A percentile compares a stretch with the other conserved stretches of the same genome.
Conservation (phyloP, 2,329 filamentous ascomycete species). For the Tetracladium maxilliforme region DNA sequence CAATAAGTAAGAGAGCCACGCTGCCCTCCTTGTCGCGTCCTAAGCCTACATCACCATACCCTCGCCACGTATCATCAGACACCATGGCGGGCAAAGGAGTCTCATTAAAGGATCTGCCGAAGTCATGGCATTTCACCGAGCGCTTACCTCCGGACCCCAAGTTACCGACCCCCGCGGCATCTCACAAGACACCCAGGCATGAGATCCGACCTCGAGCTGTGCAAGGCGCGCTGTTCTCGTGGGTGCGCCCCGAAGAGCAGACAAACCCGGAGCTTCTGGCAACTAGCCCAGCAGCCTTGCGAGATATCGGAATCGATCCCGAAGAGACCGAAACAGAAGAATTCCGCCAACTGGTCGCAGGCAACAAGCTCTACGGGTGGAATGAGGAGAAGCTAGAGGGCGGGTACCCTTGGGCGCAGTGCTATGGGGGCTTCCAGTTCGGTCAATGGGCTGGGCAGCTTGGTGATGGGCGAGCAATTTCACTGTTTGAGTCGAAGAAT, state of each 20-base stretch:
- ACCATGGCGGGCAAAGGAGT: slow-evolving; percentile 8
- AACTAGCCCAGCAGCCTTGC: slow-evolving; percentile 64
- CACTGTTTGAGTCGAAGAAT: slow-evolving; percentile 80
- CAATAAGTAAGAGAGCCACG: no score
- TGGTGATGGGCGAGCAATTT: slow-evolving; percentile 88
- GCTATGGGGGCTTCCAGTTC: slow-evolving; percentile 74
- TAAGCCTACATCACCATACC: slow-evolving; percentile 6
- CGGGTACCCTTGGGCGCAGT: slow-evolving; percentile 95
- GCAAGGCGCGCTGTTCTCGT: slow-evolving; percentile 75
- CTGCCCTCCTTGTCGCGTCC: no score
- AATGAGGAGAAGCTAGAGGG: slow-evolving; percentile 49
- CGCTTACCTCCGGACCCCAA: slow-evolving; percentile 59
- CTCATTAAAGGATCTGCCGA: slow-evolving; percentile 39
- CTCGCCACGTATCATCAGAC: slow-evolving; percentile 4
- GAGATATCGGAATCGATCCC: slow-evolving; percentile 61
- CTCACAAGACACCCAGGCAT: slow-evolving; percentile 66
- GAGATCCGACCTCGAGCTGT: slow-evolving; percentile 71
- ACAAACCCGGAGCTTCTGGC: slow-evolving; percentile 65
- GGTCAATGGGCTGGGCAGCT: slow-evolving; percentile 93
- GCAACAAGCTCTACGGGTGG: slow-evolving; percentile 72
- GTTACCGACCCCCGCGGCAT: slow-evolving; percentile 68
- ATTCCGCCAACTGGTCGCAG: slow-evolving; percentile 65
- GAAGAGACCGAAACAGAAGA: slow-evolving; percentile 56
- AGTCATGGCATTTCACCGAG: slow-evolving; percentile 51
- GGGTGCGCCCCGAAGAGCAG: slow-evolving; percentile 66